Conservation (phyloP, 805 yeast species). For the Spencermartinsiella europaea region DNA sequence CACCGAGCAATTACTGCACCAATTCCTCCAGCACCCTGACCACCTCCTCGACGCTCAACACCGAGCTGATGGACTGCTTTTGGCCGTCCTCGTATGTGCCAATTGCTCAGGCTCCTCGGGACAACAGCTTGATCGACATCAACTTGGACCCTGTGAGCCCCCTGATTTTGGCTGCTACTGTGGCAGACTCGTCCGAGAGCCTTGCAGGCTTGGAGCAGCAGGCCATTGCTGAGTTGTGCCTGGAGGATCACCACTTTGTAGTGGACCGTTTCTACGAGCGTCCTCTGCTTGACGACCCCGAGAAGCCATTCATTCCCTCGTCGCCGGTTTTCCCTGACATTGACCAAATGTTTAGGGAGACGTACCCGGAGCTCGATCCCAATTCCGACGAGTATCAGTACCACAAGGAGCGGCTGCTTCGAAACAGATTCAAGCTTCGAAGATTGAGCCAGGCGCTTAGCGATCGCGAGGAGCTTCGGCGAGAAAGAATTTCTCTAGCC, state of each 20-base stretch:
- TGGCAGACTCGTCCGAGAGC: conserved; percentile 12
- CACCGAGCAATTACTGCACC: background rate
- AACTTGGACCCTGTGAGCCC: conserved; percentile 21
- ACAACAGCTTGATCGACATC: conserved; percentile 11
- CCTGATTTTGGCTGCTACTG: conserved; percentile 14
- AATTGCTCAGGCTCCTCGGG: conserved; percentile 1
- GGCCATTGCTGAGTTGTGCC: conserved; percentile 14
- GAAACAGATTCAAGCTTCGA: conserved; percentile 20
- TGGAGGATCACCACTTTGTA: conserved; percentile 18
- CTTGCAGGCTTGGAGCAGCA: conserved; percentile 9
- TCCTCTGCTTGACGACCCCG: conserved; percentile 21
- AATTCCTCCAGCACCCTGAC: background rate
- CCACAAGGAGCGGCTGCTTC: conserved; percentile 18
- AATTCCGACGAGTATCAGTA: conserved; percentile 13
- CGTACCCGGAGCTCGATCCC: conserved; percentile 18
- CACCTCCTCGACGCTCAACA: background rate
- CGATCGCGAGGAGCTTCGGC: conserved; percentile 11
- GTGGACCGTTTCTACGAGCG: conserved; percentile 21
- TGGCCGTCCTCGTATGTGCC: background rate
- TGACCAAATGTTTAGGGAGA: conserved; percentile 17
- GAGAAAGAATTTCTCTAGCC: conserved; percentile 8
- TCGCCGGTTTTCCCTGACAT: conserved; percentile 20
- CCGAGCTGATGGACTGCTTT: background rate
- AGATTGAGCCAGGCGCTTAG: conserved; percentile 11
- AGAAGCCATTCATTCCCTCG: conserved; percentile 21